A percentile compares a stretch with the other conserved stretches of the same genome.
Evolutionary conservation across 768 basidiomycete genomes (phyloP).

Genomic region (Coprinellus micaceus): DNA sequence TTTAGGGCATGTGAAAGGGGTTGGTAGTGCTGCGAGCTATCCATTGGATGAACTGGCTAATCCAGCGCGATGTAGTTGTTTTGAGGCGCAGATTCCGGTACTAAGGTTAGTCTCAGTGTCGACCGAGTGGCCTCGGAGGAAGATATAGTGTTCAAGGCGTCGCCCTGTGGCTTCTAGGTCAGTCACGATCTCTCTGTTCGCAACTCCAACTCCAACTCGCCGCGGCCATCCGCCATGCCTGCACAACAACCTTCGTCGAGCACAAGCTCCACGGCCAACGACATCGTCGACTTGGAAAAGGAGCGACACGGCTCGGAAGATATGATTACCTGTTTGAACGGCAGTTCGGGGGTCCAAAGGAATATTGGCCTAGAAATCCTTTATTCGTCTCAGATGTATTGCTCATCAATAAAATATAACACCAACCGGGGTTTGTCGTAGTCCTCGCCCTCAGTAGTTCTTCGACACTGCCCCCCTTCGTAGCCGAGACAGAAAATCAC

Average conservation of each 20-base stretch:
- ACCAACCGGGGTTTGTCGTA: conserved; percentile 12
- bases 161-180: not conserved
- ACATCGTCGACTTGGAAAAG: too few species aligned
- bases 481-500: too few species aligned
- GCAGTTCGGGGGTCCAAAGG: conserved; percentile 15
- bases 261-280: not conserved
- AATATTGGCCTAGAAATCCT: conserved; percentile 29
- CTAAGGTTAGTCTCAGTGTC: too few species aligned
- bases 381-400: conserved; percentile 29
- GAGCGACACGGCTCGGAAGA: not conserved
- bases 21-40: conserved; percentile 79
- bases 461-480: too few species aligned
- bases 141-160: not conserved
- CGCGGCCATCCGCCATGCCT: not conserved
- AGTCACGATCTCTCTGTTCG: not conserved
- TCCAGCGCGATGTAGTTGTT: too few species aligned
- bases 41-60: conserved; percentile 40
- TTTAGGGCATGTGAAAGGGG: conserved; percentile 76
- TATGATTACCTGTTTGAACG: conserved; percentile 21
- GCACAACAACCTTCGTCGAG: not conserved
- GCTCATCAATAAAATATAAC: conserved; percentile 29
- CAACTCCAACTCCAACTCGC: not conserved
- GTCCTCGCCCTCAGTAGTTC: not conserved
- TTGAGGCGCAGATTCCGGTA: too few species aligned
- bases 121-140: not conserved